Conservation (phyloP, 768 basidiomycete genomes). For the Phylloporus arenicola region DNA sequence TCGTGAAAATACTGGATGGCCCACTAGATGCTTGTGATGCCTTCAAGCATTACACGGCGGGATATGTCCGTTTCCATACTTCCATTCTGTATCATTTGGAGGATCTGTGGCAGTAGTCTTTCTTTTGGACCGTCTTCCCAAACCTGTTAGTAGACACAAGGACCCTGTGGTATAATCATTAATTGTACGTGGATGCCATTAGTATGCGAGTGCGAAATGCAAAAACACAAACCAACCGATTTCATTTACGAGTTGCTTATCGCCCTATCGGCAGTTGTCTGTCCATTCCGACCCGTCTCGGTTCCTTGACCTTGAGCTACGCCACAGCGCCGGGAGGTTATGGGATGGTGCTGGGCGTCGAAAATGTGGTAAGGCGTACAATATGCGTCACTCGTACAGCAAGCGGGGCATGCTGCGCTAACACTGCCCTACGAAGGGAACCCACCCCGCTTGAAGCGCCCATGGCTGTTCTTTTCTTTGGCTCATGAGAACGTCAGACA, state of each 20-base stretch:
- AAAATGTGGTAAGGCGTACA: not conserved
- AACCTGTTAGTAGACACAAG: not conserved
- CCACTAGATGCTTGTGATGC: constrained; percentile 18
- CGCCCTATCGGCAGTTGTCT: not conserved
- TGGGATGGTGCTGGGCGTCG: not conserved
- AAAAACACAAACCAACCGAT: not conserved
- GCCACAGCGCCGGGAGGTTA: not conserved
- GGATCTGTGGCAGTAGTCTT: constrained; percentile 15
- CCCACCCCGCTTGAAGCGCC: too few relatives aligned
- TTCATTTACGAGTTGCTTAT: not conserved
- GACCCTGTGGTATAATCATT: too few relatives aligned
- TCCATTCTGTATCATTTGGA: constrained; percentile 19
- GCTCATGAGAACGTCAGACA: not conserved
- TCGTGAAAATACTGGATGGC: constrained; percentile 21
- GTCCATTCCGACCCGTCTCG: not conserved
- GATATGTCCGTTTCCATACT: constrained; percentile 29
- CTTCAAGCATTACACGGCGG: constrained; percentile 12
- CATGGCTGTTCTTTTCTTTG: not conserved
- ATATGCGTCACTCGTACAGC: not conserved
- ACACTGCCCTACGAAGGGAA: not conserved
- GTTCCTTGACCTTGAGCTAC: not conserved
- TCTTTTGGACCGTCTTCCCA: not conserved
- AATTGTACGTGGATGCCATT: too few relatives aligned
- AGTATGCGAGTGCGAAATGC: not conserved
- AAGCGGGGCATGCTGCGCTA: not conserved